Evolutionary conservation across 805 yeast species (phyloP).

Genomic region (Metschnikowia aberdeeniae): DNA sequence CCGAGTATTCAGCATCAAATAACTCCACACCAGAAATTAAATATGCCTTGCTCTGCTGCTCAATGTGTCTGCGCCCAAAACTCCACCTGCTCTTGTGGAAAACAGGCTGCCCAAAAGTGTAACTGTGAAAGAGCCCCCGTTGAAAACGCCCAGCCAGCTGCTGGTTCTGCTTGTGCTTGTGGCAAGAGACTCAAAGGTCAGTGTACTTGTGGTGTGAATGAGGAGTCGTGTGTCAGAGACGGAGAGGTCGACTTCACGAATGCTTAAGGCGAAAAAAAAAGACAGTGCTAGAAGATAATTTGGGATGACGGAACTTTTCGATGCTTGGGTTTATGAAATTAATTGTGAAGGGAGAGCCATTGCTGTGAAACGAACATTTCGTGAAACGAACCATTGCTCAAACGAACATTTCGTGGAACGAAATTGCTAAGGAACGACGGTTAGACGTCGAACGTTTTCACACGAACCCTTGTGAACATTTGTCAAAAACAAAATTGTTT

Average conservation of each 20-base stretch:
- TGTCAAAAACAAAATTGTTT: too few relatives aligned
- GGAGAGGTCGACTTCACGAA: conserved; percentile 58
- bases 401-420: too few relatives aligned
- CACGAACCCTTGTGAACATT: too few relatives aligned
- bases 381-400: too few relatives aligned
- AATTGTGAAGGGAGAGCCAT: too few relatives aligned
- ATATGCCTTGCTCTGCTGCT: conserved; percentile 30
- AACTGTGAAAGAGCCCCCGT: conserved; percentile 47
- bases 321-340: too few relatives aligned
- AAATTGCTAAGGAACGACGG: too few relatives aligned
- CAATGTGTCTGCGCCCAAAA: conserved; percentile 57
- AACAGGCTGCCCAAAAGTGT: conserved; percentile 56
- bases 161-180: conserved; percentile 51
- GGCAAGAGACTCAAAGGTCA: conserved; percentile 51
- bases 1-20: background rate
- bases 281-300: too few relatives aligned
- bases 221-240: conserved; percentile 41
- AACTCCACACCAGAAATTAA: background rate
- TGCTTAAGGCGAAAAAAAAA: background rate
- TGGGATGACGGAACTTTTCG: too few relatives aligned
- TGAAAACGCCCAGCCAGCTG: conserved; percentile 47
- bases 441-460: too few relatives aligned
- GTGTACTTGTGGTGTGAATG: conserved; percentile 54
- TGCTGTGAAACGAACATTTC: too few relatives aligned
- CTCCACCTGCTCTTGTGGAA: conserved; percentile 63